These are phyloP conservation scores for Nakazawaea ishiwadae DNA, from an alignment of 805 yeast genomes.

Conservation along the genomic window DNA sequence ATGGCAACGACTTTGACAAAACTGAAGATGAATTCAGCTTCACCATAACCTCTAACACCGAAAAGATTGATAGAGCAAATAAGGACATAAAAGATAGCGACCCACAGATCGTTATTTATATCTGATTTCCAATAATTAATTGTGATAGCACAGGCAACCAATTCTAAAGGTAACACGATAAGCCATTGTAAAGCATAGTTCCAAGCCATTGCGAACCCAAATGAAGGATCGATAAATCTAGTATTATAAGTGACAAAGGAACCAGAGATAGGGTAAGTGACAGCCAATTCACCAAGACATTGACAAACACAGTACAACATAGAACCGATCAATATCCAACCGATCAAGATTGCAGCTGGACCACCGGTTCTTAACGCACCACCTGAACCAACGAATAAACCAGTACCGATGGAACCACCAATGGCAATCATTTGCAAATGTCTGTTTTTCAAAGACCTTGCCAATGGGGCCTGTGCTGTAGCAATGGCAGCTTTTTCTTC, in stretches of 20 bases:
- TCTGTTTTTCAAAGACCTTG: conserved; percentile 51
- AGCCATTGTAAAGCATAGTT: conserved; percentile 54
- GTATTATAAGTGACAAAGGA: conserved; percentile 57
- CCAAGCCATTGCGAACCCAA: conserved; percentile 63
- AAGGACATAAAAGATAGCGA: conserved; percentile 47
- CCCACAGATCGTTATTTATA: conserved; percentile 50
- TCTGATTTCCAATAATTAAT: conserved; percentile 41
- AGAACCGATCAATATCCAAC: conserved; percentile 52
- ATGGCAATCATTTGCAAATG: conserved; percentile 79
- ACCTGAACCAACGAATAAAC: conserved; percentile 74
- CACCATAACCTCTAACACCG: conserved; percentile 67
- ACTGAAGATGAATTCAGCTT: conserved; percentile 58
- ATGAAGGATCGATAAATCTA: conserved; percentile 51
- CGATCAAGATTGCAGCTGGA: conserved; percentile 67
- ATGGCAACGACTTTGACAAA: conserved; percentile 53
- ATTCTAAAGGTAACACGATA: conserved; percentile 48
- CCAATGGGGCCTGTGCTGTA: conserved; percentile 45
- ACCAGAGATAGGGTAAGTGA: conserved; percentile 60
- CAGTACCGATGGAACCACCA: conserved; percentile 84
- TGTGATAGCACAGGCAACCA: conserved; percentile 51
- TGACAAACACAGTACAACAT: conserved; percentile 61
- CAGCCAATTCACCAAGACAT: conserved; percentile 62
- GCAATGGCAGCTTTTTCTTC: conserved; percentile 41
- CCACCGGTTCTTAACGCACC: conserved; percentile 60
- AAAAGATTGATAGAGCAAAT: conserved; percentile 50